Conservation (phyloP, 176 grass and related monocot species). For the Avena sativa region DNA sequence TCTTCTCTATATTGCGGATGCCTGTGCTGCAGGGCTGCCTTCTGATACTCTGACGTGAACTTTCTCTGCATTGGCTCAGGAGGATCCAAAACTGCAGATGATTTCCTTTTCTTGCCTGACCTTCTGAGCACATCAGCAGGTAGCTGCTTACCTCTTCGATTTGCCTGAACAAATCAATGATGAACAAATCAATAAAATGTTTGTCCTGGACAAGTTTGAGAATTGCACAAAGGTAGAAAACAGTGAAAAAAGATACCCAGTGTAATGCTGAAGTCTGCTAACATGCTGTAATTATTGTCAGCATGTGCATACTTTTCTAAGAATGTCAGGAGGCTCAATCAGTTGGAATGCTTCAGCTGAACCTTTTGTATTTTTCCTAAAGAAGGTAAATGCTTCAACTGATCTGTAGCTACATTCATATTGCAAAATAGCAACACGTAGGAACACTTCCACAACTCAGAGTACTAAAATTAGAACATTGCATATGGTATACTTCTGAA, state of each 20-base stretch:
- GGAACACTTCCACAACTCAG: too few relatives aligned
- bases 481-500: neutral
- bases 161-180: constrained; percentile 36
- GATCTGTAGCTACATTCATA: neutral
- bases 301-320: neutral
- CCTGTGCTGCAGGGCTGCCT: too few relatives aligned
- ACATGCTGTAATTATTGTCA: neutral
- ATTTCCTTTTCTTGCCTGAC: constrained; percentile 58
- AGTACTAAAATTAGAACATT: neutral
- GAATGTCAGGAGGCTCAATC: neutral
- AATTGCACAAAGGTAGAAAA: neutral
- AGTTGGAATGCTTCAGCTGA: neutral
- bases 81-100: constrained; percentile 5
- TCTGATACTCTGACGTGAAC: neutral
- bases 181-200: neutral
- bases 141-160: constrained; percentile 10
- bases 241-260: neutral
- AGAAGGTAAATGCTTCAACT: neutral
- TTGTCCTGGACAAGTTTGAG: neutral
- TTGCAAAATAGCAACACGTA: neutral
- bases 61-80: constrained; percentile 27
- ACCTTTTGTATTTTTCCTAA: neutral
- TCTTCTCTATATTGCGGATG: constrained; percentile 26
- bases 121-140: constrained; percentile 9
- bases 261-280: neutral